Conservation (phyloP, 768 basidiomycete species). For the Hygrophoropsis aurantiaca region DNA sequence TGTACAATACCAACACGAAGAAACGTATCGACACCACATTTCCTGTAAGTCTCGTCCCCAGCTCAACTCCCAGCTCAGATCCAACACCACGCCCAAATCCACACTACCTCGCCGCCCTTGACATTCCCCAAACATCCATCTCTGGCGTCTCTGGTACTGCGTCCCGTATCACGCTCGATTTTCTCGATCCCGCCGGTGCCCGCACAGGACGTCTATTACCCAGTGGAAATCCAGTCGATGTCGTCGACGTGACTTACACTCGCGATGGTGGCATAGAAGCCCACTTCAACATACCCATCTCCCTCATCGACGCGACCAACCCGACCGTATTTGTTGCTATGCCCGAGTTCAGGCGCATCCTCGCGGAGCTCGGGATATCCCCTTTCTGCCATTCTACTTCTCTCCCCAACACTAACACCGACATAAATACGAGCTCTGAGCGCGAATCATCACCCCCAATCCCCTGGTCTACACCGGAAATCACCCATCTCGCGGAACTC, state of each 20-base stretch:
- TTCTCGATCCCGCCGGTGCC: conserved; percentile 65
- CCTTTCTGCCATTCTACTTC: conserved; percentile 26
- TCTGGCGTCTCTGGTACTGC: conserved; percentile 70
- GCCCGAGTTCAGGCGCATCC: conserved; percentile 39
- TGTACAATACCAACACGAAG: conserved; percentile 72
- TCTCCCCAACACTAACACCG: conserved; percentile 1
- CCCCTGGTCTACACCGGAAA: conserved; percentile 15
- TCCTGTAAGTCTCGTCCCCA: too few relatives aligned
- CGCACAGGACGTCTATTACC: conserved; percentile 73
- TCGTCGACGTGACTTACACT: conserved; percentile 37
- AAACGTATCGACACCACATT: conserved; percentile 72
- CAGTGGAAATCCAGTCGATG: conserved; percentile 49
- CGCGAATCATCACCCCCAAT: too few relatives aligned
- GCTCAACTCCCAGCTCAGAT: too few relatives aligned
- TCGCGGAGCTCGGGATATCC: conserved; percentile 27
- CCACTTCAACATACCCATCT: conserved; percentile 42
- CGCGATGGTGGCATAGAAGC: too few relatives aligned
- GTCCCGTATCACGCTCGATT: conserved; percentile 65
- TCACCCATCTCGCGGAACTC: conserved; percentile 42
- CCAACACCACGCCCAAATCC: too few relatives aligned
- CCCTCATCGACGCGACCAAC: conserved; percentile 73
- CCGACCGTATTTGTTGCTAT: conserved; percentile 64
- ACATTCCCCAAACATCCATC: conserved; percentile 51
- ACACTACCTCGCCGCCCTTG: conserved; percentile 42
- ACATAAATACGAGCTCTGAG: too few relatives aligned